phyloP scores from a whole-genome alignment of 2,329 filamentous ascomycete species.

The Fusarium metavorans region DNA sequence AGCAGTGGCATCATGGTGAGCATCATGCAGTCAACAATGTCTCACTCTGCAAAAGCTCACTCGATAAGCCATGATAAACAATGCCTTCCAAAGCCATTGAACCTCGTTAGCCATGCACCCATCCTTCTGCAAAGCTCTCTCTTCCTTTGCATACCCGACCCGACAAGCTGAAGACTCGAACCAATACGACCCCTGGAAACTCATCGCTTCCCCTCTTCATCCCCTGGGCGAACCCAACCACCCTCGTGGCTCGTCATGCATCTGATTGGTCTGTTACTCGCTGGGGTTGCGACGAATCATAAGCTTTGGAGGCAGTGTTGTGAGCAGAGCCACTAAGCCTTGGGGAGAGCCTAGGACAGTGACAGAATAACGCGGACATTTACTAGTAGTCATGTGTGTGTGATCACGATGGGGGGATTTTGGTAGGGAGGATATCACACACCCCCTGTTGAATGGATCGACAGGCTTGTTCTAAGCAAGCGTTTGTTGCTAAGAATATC shows the following conservation, averaged over 20 bases:
- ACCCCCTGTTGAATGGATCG: conserved; percentile 23
- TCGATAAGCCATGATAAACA: conserved; percentile 1
- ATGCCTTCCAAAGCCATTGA: not conserved
- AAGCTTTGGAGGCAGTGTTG: conserved; percentile 7
- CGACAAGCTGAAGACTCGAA: not conserved
- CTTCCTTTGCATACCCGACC: not conserved
- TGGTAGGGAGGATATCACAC: too few species aligned
- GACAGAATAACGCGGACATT: conserved; percentile 13
- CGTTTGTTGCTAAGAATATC: conserved; percentile 37
- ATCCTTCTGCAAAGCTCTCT: not conserved
- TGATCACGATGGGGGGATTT: too few species aligned
- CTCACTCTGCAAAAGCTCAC: conserved; percentile 8
- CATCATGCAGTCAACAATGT: conserved; percentile 19
- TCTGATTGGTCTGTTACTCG: conserved; percentile 21
- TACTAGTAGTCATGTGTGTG: too few species aligned
- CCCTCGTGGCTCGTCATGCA: not conserved
- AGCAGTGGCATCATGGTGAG: not conserved
- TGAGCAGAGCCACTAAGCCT: conserved; percentile 21
- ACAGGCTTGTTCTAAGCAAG: conserved; percentile 15
- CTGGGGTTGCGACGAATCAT: conserved; percentile 27
- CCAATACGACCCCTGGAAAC: conserved; percentile 19
- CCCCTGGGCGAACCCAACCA: conserved; percentile 3
- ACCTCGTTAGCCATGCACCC: not conserved
- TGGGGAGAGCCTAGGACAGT: not conserved
- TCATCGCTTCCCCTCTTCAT: conserved; percentile 11